phyloP scores from a whole-genome alignment of 371 early-diverging fungal genomes.

The Gilbertella persicaria region DNA sequence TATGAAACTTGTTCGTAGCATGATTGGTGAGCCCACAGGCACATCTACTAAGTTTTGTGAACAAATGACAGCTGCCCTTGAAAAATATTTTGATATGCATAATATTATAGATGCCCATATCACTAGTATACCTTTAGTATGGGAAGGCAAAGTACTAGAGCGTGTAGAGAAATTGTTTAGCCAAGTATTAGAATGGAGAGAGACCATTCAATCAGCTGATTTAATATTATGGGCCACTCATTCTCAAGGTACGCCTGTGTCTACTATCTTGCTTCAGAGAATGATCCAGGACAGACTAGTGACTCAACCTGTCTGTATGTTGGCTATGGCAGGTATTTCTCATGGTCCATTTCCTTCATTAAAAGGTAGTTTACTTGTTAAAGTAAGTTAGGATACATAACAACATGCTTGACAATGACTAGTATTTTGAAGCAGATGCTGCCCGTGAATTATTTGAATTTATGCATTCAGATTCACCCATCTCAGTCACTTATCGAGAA shows the following conservation, averaged over 20 bases:
- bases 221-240: slow-evolving; percentile 86
- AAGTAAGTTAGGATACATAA: slow-evolving; percentile 24
- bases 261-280: slow-evolving; percentile 70
- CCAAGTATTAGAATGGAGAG: slow-evolving; percentile 46
- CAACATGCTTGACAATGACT: neutral
- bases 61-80: slow-evolving; percentile 74
- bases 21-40: slow-evolving; percentile 92
- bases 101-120: slow-evolving; percentile 59
- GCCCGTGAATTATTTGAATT: slow-evolving; percentile 91
- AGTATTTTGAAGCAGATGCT: slow-evolving; percentile 90
- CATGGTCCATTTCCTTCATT: slow-evolving; percentile 89
- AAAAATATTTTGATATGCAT: slow-evolving; percentile 63
- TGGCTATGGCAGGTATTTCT: slow-evolving; percentile 91
- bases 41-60: slow-evolving; percentile 87
- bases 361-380: slow-evolving; percentile 77
- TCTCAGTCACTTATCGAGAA: slow-evolving; percentile 66
- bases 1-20: slow-evolving; percentile 58
- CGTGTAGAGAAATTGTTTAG: slow-evolving; percentile 78
- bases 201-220: slow-evolving; percentile 67
- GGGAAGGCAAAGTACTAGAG: slow-evolving; percentile 87
- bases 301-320: slow-evolving; percentile 70
- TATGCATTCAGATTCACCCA: slow-evolving; percentile 70
- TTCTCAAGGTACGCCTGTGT: slow-evolving; percentile 91
- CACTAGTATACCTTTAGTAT: slow-evolving; percentile 81
- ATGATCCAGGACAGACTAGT: slow-evolving; percentile 69